These are phyloP conservation scores for Neoascochyta sp. DNA, from an alignment of 2,329 filamentous ascomycete genomes.

Conservation along the genomic window DNA sequence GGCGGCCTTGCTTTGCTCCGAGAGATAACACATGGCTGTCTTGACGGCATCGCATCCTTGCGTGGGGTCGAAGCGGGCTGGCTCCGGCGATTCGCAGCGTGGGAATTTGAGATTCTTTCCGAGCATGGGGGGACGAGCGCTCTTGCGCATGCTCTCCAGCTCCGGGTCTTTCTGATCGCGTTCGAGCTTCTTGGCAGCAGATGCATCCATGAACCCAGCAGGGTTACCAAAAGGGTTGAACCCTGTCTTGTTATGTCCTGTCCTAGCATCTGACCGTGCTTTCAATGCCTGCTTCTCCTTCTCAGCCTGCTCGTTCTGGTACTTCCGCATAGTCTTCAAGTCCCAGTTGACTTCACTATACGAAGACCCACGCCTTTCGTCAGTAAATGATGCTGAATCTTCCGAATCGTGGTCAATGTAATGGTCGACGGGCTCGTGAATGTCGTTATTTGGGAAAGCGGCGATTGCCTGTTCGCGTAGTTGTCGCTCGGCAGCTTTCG, in stretches of 20 bases:
- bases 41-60: constrained; percentile 54
- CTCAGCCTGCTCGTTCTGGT: constrained; percentile 60
- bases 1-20: constrained; percentile 47
- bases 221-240: constrained; percentile 41
- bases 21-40: constrained; percentile 49
- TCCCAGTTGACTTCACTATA: constrained; percentile 68
- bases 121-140: constrained; percentile 77
- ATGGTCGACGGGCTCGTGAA: constrained; percentile 67
- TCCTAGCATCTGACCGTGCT: constrained; percentile 38
- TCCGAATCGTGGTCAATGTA: constrained; percentile 61
- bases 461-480: constrained; percentile 72
- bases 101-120: constrained; percentile 78
- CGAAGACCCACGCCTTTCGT: constrained; percentile 56
- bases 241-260: constrained; percentile 14
- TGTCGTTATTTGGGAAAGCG: constrained; percentile 69
- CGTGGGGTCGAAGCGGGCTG: constrained; percentile 77
- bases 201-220: constrained; percentile 24
- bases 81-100: constrained; percentile 75
- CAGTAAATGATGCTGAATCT: constrained; percentile 28
- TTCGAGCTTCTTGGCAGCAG: constrained; percentile 24
- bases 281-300: constrained; percentile 27
- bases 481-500: constrained; percentile 74
- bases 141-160: constrained; percentile 55
- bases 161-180: constrained; percentile 39
- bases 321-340: constrained; percentile 74